Conservation (phyloP, 2,329 filamentous ascomycete species). For the Calonectria honghensis region DNA sequence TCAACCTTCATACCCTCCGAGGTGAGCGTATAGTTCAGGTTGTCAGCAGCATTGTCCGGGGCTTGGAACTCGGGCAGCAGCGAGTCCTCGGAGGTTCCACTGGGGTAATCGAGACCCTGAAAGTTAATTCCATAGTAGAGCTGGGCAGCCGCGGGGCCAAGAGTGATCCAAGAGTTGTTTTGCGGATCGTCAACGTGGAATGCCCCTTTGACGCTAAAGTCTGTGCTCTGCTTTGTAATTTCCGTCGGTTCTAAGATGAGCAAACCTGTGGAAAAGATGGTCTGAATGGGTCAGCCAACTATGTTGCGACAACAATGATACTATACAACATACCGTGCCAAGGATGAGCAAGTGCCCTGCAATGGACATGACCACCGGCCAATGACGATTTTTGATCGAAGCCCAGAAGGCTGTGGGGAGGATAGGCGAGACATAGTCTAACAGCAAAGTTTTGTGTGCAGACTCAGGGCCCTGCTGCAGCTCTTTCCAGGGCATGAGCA, state of each 20-base stretch:
- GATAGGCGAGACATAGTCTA: constrained; percentile 58
- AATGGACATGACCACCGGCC: constrained; percentile 50
- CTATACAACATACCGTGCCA: constrained; percentile 48
- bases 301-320: neutral
- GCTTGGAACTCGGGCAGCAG: constrained; percentile 42
- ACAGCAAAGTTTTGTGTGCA: constrained; percentile 49
- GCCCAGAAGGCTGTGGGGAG: constrained; percentile 50
- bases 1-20: constrained; percentile 51
- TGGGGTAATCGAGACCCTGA: constrained; percentile 45
- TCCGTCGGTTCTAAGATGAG: constrained; percentile 54
- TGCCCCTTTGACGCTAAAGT: constrained; percentile 44
- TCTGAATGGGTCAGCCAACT: constrained; percentile 35
- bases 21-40: constrained; percentile 45
- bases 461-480: constrained; percentile 46
- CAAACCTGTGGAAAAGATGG: constrained; percentile 57
- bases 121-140: constrained; percentile 48
- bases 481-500: constrained; percentile 54
- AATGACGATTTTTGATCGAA: constrained; percentile 53
- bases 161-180: constrained; percentile 29
- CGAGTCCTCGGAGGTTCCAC: constrained; percentile 44
- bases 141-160: constrained; percentile 44
- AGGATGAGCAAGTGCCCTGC: constrained; percentile 54
- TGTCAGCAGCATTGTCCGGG: constrained; percentile 26
- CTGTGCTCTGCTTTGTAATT: constrained; percentile 44
- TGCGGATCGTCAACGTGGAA: constrained; percentile 42